Percentiles rank a stretch among this genome's conserved stretches.
These are phyloP conservation scores for Carpinus fangiana DNA, from an alignment of 306 rosid species.

Conservation along the genomic window DNA sequence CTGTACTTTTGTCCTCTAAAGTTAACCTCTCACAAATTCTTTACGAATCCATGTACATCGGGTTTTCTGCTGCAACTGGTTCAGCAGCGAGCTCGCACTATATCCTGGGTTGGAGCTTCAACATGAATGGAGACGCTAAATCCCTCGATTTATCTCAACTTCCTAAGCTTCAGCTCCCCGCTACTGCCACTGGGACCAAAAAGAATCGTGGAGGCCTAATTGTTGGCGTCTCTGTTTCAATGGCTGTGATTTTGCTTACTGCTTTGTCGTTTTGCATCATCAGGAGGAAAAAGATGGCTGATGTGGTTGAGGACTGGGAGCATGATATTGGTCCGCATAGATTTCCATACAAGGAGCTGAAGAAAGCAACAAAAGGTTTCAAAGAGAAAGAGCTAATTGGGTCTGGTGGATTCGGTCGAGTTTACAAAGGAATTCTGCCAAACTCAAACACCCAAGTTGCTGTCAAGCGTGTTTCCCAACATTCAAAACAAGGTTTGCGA, in stretches of 20 bases:
- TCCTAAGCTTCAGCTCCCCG: too few relatives aligned
- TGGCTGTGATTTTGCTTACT: too few relatives aligned
- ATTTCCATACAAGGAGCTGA: slow-evolving; percentile 19
- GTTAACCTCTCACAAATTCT: slow-evolving; percentile 31
- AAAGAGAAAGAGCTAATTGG: slow-evolving; percentile 35
- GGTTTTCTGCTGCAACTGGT: too few relatives aligned
- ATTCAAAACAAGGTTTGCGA: slow-evolving; percentile 55
- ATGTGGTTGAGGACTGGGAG: slow-evolving; percentile 15
- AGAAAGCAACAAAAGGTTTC: slow-evolving; percentile 30
- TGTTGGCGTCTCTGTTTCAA: too few relatives aligned
- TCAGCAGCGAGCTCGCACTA: too few relatives aligned
- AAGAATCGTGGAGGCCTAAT: too few relatives aligned
- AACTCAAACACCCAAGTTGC: slow-evolving; percentile 26
- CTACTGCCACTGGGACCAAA: too few relatives aligned
- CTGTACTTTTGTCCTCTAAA: slow-evolving; percentile 14
- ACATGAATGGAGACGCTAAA: too few relatives aligned
- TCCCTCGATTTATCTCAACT: too few relatives aligned
- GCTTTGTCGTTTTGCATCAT: too few relatives aligned
- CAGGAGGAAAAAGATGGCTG: too few relatives aligned
- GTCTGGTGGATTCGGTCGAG: slow-evolving; percentile 40
- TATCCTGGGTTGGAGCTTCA: too few relatives aligned
- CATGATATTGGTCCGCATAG: slow-evolving; percentile 33
- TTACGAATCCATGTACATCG: background rate
- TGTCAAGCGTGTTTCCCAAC: slow-evolving; percentile 55
- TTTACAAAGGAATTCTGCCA: slow-evolving; percentile 31